Conservation (phyloP, 2,329 filamentous ascomycete genomes). For the Alternaria ventricosa region DNA sequence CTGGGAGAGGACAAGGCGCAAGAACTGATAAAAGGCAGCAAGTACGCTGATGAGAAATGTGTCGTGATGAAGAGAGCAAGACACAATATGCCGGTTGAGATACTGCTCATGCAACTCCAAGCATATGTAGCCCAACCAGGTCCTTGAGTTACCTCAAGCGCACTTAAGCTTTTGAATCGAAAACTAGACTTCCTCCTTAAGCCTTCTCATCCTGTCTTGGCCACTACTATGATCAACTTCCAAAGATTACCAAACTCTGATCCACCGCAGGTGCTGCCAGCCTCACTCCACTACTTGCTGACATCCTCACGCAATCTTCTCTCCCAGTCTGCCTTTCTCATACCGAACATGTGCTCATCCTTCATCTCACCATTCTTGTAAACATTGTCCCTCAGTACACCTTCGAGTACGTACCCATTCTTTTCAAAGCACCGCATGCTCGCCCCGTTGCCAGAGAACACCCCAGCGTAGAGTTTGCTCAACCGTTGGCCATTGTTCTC, state of each 20-base stretch:
- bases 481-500: constrained; percentile 33
- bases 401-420: constrained; percentile 49
- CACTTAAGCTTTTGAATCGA: not conserved
- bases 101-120: constrained; percentile 42
- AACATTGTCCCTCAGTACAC: constrained; percentile 41
- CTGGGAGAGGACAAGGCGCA: constrained; percentile 37
- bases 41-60: constrained; percentile 29
- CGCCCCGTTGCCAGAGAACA: constrained; percentile 41
- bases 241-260: not conserved
- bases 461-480: constrained; percentile 38
- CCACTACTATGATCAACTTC: not conserved
- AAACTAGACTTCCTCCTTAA: not conserved
- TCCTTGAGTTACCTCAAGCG: constrained; percentile 13
- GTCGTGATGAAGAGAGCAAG: constrained; percentile 37
- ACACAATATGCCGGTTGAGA: constrained; percentile 38
- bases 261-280: not conserved
- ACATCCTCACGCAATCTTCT: constrained; percentile 2
- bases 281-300: not conserved
- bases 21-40: constrained; percentile 30
- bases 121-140: constrained; percentile 36
- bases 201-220: not conserved
- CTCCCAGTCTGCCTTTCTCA: constrained; percentile 43
- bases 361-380: constrained; percentile 44
- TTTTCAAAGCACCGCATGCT: constrained; percentile 48
- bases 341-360: constrained; percentile 45